Evolutionary conservation across 257 asterid genomes (phyloP).

Genomic region (Buddleja alternifolia): DNA sequence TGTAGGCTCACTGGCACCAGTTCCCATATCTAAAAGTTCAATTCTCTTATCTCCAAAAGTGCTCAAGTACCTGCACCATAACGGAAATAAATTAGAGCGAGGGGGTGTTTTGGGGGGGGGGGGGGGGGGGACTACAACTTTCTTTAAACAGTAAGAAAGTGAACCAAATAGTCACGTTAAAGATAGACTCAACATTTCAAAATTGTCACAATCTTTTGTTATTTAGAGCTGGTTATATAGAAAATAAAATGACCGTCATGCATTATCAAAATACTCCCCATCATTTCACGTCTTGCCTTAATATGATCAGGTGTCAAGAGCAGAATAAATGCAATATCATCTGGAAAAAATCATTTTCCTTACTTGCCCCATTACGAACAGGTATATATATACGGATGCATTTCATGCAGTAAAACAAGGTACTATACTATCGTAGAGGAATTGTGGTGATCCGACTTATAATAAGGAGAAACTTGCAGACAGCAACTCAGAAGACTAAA

Average conservation of each 20-base stretch:
- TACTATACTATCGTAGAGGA: not conserved
- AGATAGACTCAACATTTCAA: not conserved
- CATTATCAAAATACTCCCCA: not conserved
- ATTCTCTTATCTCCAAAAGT: slow-evolving; percentile 93
- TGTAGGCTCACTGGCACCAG: slow-evolving; percentile 77
- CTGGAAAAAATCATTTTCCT: not conserved
- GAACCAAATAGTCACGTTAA: not conserved
- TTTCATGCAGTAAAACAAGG: not conserved
- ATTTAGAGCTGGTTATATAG: not conserved
- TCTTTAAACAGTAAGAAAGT: not conserved
- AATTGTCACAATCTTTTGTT: not conserved
- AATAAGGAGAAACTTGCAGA: not conserved
- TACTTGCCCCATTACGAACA: not conserved
- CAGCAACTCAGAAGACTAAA: not conserved
- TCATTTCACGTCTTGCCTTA: not conserved
- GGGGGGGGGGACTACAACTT: not conserved
- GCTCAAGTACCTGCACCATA: slow-evolving; percentile 79
- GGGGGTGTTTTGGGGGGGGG: too few species aligned
- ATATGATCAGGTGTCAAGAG: not conserved
- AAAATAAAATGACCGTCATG: slow-evolving; percentile 4
- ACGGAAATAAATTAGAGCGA: not conserved
- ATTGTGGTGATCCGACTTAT: not conserved
- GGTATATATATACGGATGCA: not conserved
- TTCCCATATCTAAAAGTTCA: slow-evolving; percentile 93
- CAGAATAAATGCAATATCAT: not conserved